phyloP scores from a whole-genome alignment of 106 monocot species.

The Gastrodia elata region DNA sequence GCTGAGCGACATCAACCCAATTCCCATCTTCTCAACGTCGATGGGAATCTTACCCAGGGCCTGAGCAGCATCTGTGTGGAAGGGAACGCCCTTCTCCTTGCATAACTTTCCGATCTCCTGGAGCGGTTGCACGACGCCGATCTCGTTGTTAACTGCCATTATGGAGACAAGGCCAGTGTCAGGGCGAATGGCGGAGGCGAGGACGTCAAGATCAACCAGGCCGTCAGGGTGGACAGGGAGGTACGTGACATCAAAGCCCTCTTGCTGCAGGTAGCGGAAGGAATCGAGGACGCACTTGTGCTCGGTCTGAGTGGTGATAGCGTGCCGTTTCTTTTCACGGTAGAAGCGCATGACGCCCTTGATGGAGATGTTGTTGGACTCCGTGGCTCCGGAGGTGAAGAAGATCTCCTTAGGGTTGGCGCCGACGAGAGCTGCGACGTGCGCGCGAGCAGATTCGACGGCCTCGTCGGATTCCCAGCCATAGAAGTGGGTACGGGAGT shows the following conservation, averaged over 20 bases:
- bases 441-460: slow-evolving; percentile 73
- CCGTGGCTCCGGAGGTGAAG: slow-evolving; percentile 99
- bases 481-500: slow-evolving; percentile 94
- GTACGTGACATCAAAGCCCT: slow-evolving; percentile 89
- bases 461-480: slow-evolving; percentile 98
- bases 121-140: slow-evolving; percentile 87
- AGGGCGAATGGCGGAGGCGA: slow-evolving; percentile 54
- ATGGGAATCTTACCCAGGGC: slow-evolving; percentile 87
- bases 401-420: slow-evolving; percentile 89
- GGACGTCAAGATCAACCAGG: slow-evolving; percentile 56
- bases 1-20: slow-evolving; percentile 84
- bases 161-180: slow-evolving; percentile 91
- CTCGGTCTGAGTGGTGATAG: slow-evolving; percentile 95
- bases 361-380: slow-evolving; percentile 95
- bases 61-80: slow-evolving; percentile 95
- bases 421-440: slow-evolving; percentile 54
- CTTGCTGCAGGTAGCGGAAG: slow-evolving; percentile 91
- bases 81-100: slow-evolving; percentile 51
- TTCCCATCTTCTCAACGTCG: slow-evolving; percentile 81
- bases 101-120: slow-evolving; percentile 88
- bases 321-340: slow-evolving; percentile 61
- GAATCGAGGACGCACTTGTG: slow-evolving; percentile 99
- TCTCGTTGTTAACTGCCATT: slow-evolving; percentile 98
- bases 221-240: slow-evolving; percentile 78
- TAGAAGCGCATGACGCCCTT: slow-evolving; percentile 88